Conservation (phyloP, 73 alveolate genomes). For the Paraurostyla sp. region DNA sequence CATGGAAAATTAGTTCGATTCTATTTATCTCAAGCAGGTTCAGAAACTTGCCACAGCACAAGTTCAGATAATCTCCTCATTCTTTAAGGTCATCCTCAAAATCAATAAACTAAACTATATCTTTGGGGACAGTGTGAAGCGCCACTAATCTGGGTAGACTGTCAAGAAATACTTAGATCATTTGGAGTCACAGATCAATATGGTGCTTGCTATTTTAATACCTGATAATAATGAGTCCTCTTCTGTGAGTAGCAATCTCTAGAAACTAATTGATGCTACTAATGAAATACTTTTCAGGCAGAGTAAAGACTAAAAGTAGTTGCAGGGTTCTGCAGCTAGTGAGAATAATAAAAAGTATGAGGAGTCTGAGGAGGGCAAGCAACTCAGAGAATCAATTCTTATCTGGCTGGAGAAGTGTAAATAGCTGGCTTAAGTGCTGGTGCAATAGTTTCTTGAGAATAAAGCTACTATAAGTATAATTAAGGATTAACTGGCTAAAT, state of each 20-base stretch:
- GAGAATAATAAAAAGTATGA: neutral
- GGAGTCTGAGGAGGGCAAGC: neutral
- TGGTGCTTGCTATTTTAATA: neutral
- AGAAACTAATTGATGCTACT: neutral
- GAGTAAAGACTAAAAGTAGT: neutral
- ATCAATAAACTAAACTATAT: neutral
- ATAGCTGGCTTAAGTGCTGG: neutral
- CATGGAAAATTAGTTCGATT: neutral
- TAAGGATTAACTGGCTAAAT: neutral
- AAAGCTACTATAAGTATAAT: neutral
- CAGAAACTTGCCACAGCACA: neutral
- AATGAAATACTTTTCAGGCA: neutral
- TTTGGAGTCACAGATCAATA: neutral
- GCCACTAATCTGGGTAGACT: neutral
- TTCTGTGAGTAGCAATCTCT: neutral
- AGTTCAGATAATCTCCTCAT: neutral
- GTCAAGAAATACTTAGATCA: neutral
- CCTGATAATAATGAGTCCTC: neutral
- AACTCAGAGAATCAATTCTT: neutral
- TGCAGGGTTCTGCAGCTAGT: neutral
- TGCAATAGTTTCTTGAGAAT: neutral
- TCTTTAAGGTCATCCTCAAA: neutral
- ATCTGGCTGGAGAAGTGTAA: neutral
- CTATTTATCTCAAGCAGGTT: neutral
- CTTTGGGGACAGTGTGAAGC: neutral